A percentile compares a stretch with the other conserved stretches of the same genome.
Conservation (phyloP, 2,329 filamentous ascomycete species). For the Colletotrichum somersetense region DNA sequence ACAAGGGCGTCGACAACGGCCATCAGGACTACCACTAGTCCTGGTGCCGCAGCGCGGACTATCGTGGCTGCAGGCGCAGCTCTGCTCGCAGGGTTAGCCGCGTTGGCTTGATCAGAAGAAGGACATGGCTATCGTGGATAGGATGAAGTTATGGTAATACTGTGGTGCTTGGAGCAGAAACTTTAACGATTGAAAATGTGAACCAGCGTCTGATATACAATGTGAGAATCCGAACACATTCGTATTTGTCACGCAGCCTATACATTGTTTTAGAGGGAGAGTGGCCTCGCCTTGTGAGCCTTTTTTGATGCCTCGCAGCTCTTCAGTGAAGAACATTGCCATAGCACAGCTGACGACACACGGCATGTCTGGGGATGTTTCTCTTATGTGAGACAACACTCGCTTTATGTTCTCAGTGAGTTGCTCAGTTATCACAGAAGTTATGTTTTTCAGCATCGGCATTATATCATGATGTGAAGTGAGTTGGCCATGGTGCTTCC, state of each 20-base stretch:
- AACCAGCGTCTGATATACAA: too few species aligned
- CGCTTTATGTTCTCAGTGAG: too few species aligned
- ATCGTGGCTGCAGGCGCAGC: conserved; percentile 25
- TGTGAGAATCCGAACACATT: background rate
- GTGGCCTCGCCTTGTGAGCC: background rate
- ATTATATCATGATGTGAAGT: too few species aligned
- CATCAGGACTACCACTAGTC: conserved; percentile 45
- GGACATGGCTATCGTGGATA: background rate
- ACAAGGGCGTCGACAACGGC: conserved; percentile 46
- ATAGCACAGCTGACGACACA: background rate
- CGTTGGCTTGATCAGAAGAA: background rate
- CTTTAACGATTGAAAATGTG: background rate
- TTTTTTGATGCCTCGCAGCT: background rate
- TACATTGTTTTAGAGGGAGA: background rate
- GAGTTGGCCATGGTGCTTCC: background rate
- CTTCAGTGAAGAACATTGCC: background rate
- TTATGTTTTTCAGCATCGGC: too few species aligned
- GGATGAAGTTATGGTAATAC: background rate
- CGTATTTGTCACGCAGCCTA: too few species aligned
- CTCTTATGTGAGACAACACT: background rate
- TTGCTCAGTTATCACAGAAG: too few species aligned
- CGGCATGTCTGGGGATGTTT: background rate
- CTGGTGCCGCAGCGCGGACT: conserved; percentile 27
- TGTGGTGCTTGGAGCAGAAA: background rate
- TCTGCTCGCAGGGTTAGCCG: conserved; percentile 31